phyloP scores from a whole-genome alignment of 1,139 yeast genomes.

The Suhomyces kunorum region DNA sequence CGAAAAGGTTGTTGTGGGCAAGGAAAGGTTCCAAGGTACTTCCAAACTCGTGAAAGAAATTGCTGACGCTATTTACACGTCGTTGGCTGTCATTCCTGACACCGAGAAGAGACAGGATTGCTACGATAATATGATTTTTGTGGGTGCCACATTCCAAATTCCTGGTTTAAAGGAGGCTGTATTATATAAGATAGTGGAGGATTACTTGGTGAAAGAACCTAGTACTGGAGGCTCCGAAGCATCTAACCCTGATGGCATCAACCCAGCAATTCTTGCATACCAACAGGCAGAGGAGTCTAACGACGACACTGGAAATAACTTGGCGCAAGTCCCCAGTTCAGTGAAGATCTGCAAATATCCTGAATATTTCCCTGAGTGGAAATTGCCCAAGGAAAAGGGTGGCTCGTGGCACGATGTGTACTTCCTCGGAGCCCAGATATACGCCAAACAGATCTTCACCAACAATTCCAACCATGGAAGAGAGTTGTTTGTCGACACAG shows the following conservation, averaged over 20 bases:
- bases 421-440: conserved; percentile 86
- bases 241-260: conserved; percentile 33
- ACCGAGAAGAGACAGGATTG: conserved; percentile 75
- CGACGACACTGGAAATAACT: conserved; percentile 31
- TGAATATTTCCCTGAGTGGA: conserved; percentile 96
- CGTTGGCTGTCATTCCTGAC: conserved; percentile 61
- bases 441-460: conserved; percentile 79
- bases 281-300: conserved; percentile 36
- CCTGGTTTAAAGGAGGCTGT: conserved; percentile 77
- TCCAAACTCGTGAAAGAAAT: conserved; percentile 56
- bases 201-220: conserved; percentile 50
- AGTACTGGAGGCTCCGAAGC: conserved; percentile 31
- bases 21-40: conserved; percentile 83
- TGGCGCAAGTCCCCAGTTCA: conserved; percentile 72
- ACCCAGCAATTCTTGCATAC: conserved; percentile 45
- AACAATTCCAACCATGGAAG: conserved; percentile 56
- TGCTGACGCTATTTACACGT: conserved; percentile 54
- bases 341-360: conserved; percentile 73
- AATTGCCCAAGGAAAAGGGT: conserved; percentile 59
- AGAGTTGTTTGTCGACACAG: conserved; percentile 72
- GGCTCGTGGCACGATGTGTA: conserved; percentile 68
- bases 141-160: conserved; percentile 75
- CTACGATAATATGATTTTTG: conserved; percentile 79
- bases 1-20: conserved; percentile 64
- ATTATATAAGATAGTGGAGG: conserved; percentile 56